phyloP scores from a whole-genome alignment of 352 stramenopile species.

The Blastocystis sp. region DNA sequence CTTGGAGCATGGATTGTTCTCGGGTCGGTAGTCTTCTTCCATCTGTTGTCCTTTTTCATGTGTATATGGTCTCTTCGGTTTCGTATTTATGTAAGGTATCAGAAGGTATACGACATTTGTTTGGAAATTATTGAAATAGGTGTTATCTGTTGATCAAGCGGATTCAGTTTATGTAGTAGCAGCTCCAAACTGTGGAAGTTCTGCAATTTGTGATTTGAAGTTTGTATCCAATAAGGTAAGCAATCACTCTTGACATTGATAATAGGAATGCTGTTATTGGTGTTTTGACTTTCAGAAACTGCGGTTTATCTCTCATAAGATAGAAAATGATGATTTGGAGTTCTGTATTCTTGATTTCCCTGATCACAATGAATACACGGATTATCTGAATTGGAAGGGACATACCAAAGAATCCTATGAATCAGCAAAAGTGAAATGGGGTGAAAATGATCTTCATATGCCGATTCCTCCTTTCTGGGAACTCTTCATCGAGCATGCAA shows the following conservation, averaged over 20 bases:
- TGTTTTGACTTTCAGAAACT: conserved; percentile 62
- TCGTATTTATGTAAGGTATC: conserved; percentile 21
- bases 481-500: conserved; percentile 88
- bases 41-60: conserved; percentile 37
- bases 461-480: conserved; percentile 69
- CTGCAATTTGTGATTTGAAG: conserved; percentile 42
- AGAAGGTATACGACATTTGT: not conserved
- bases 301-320: not conserved
- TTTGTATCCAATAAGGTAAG: not conserved
- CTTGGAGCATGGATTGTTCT: conserved; percentile 39
- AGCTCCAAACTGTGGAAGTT: conserved; percentile 41
- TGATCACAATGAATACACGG: not conserved
- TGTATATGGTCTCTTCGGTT: conserved; percentile 53
- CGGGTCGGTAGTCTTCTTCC: not conserved
- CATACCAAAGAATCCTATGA: conserved; percentile 1
- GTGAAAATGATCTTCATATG: conserved; percentile 70
- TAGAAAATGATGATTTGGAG: not conserved
- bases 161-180: conserved; percentile 26
- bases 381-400: conserved; percentile 21
- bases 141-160: not conserved
- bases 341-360: conserved; percentile 50
- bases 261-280: not conserved
- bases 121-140: not conserved
- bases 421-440: conserved; percentile 63
- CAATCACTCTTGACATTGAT: not conserved